phyloP scores from a whole-genome alignment of 2,329 filamentous ascomycete species.

The Trichoderma simmonsii region DNA sequence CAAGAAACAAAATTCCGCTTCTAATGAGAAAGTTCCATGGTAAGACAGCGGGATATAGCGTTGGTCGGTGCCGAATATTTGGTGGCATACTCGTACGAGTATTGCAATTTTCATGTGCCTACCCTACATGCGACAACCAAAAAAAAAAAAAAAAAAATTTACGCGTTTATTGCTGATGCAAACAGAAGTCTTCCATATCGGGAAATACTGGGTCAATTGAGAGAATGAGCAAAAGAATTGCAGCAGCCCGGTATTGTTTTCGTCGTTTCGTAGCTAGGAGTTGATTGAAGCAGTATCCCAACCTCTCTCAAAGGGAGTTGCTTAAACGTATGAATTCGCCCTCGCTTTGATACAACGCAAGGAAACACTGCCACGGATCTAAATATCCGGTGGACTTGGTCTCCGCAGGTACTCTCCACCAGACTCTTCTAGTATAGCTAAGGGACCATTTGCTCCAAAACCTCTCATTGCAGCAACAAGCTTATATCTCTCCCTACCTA shows the following conservation, averaged over 20 bases:
- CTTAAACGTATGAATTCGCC: neutral
- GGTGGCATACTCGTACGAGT: neutral
- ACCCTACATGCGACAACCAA: neutral
- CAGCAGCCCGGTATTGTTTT: rapidly evolving
- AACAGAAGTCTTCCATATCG: neutral
- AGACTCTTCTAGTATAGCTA: neutral
- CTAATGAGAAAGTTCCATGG: neutral
- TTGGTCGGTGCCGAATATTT: neutral
- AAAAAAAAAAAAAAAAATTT: neutral
- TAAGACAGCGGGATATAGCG: neutral
- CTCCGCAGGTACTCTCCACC: neutral
- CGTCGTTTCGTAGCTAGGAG: neutral
- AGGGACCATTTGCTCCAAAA: neutral
- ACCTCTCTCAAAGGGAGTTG: neutral
- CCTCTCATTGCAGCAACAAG: neutral
- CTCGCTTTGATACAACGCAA: neutral
- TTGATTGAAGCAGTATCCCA: neutral
- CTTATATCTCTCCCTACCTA: neutral
- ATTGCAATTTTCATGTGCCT: neutral
- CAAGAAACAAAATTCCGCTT: neutral
- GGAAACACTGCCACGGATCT: neutral
- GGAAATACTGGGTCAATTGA: too few species aligned
- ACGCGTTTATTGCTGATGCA: neutral
- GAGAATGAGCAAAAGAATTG: neutral
- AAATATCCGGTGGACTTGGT: neutral